Evolutionary conservation across 768 basidiomycete species (phyloP).

Genomic region (Exsudoporus frostii): DNA sequence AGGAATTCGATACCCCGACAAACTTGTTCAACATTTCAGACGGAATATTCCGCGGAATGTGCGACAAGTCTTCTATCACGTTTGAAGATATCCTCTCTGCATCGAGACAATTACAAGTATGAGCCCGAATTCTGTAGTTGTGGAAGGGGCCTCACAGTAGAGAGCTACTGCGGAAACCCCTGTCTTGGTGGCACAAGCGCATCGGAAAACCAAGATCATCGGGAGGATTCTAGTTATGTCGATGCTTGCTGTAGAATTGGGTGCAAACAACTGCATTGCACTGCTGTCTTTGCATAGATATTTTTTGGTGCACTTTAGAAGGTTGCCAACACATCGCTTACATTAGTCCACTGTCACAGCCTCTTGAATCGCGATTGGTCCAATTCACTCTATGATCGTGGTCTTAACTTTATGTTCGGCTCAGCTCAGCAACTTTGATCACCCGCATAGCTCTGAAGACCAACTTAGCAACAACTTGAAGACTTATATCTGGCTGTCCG

Average conservation of each 20-base stretch:
- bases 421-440: neutral
- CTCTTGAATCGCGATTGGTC: neutral
- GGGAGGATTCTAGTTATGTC: neutral
- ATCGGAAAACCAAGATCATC: neutral
- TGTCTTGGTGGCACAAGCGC: neutral
- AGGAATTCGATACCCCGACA: slow-evolving; percentile 82
- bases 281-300: neutral
- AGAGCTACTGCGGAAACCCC: neutral
- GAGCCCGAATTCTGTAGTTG: no score
- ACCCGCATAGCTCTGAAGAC: neutral
- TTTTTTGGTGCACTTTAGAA: no score
- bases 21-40: slow-evolving; percentile 53
- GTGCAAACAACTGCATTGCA: no score
- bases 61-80: slow-evolving; percentile 74
- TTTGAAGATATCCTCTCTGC: slow-evolving; percentile 60
- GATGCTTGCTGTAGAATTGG: neutral
- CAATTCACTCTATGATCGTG: neutral
- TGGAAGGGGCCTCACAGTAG: neutral
- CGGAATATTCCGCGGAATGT: slow-evolving; percentile 85
- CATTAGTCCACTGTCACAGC: neutral
- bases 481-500: neutral
- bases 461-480: neutral
- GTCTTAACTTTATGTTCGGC: no score
- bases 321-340: no score
- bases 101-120: slow-evolving; percentile 13